Evolutionary conservation across 306 rosid species (phyloP).

Genomic region (Abrus precatorius): DNA sequence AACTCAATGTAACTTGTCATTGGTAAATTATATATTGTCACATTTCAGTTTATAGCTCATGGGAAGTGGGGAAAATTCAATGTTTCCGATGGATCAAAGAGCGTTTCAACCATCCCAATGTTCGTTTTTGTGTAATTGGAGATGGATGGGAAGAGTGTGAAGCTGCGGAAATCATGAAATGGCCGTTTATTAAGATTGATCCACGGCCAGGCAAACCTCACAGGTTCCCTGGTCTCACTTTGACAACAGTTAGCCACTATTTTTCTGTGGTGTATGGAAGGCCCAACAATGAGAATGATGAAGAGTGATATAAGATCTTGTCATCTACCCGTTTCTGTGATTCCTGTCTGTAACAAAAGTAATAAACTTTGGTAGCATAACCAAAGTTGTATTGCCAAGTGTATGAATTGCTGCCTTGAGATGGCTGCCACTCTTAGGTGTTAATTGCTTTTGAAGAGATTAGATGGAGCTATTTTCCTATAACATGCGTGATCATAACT

Average conservation of each 20-base stretch:
- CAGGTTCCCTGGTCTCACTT: conserved; percentile 95
- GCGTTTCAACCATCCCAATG: conserved; percentile 74
- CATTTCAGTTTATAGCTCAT: conserved; percentile 87
- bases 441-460: conserved; percentile 41
- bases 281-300: conserved; percentile 57
- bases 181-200: conserved; percentile 92
- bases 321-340: conserved; percentile 40
- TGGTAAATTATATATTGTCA: conserved; percentile 3
- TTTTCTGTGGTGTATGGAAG: conserved; percentile 81
- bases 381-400: conserved; percentile 14
- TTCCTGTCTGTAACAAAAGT: conserved; percentile 42
- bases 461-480: conserved; percentile 36
- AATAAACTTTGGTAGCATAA: conserved; percentile 29
- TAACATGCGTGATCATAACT: conserved; percentile 21
- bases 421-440: conserved; percentile 33
- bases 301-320: conserved; percentile 53
- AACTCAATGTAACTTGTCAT: conserved; percentile 8
- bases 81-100: conserved; percentile 85
- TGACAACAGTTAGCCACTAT: conserved; percentile 69
- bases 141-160: conserved; percentile 97
- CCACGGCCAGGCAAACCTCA: conserved; percentile 71
- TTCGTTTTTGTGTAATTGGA: conserved; percentile 85
- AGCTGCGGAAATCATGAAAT: conserved; percentile 79
- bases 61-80: conserved; percentile 84
- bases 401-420: conserved; percentile 29